These are phyloP conservation scores for Hysterangium stoloniferum DNA, from an alignment of 768 basidiomycete species.

Conservation along the genomic window DNA sequence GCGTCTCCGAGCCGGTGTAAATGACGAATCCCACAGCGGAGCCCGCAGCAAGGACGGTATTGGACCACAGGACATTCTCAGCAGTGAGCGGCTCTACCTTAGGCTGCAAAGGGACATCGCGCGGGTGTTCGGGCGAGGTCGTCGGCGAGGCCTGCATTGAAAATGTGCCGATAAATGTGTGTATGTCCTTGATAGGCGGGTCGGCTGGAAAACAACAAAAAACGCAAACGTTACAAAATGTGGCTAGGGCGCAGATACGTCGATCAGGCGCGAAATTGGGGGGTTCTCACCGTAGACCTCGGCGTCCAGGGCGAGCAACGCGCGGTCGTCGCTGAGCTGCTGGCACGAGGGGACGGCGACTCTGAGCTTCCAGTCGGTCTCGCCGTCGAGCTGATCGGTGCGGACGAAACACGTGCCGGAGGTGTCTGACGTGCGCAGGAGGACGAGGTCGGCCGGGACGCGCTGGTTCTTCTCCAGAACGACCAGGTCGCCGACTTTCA, in stretches of 20 bases:
- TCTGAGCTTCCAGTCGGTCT: slow-evolving; percentile 97
- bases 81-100: slow-evolving; percentile 82
- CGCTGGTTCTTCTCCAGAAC: slow-evolving; percentile 94
- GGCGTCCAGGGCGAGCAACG: slow-evolving; percentile 60
- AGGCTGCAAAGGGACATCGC: slow-evolving; percentile 33
- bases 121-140: slow-evolving; percentile 23
- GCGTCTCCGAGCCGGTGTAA: slow-evolving; percentile 91
- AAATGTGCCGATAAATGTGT: slow-evolving; percentile 90
- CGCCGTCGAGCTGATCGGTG: slow-evolving; percentile 96
- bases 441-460: slow-evolving; percentile 88
- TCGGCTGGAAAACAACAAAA: slow-evolving; percentile 50
- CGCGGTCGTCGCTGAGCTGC: slow-evolving; percentile 51
- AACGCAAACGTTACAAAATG: slow-evolving; percentile 6
- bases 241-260: slow-evolving; percentile 13
- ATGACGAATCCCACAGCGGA: slow-evolving; percentile 88
- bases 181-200: slow-evolving; percentile 93
- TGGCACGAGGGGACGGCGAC: slow-evolving; percentile 84
- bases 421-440: slow-evolving; percentile 80
- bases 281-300: slow-evolving; percentile 87
- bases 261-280: too few relatives aligned
- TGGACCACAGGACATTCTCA: slow-evolving; percentile 95
- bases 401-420: slow-evolving; percentile 95
- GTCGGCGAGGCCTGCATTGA: slow-evolving; percentile 34
- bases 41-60: slow-evolving; percentile 94
- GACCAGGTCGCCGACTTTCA: slow-evolving; percentile 88